phyloP scores from a whole-genome alignment of 306 rosid genomes.

The Corylus heterophylla region DNA sequence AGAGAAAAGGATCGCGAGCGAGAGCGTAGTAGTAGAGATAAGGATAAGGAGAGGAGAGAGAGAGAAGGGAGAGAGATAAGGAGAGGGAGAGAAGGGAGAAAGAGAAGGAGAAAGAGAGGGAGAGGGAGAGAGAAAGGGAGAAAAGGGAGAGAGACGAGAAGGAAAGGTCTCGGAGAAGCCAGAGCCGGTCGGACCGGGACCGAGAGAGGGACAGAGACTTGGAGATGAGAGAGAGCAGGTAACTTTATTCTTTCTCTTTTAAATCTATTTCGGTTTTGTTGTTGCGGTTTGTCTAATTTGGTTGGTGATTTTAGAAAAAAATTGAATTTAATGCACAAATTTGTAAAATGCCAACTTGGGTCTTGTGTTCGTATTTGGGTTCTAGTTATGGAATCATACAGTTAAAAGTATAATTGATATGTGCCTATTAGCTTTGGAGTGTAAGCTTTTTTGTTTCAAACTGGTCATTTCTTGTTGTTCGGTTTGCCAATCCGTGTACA shows the following conservation, averaged over 20 bases:
- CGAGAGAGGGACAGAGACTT: slow-evolving; percentile 67
- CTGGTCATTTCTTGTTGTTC: neutral
- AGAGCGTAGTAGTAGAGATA: slow-evolving; percentile 43
- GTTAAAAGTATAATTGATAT: neutral
- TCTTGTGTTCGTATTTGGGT: neutral
- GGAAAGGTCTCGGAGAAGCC: slow-evolving; percentile 57
- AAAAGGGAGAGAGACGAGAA: slow-evolving; percentile 32
- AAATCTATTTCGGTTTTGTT: neutral
- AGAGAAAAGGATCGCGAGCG: slow-evolving; percentile 38
- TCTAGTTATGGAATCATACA: neutral
- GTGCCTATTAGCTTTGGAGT: neutral
- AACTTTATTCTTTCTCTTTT: neutral
- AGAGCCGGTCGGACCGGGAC: slow-evolving; percentile 58
- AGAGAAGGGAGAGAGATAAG: slow-evolving; percentile 11
- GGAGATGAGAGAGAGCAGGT: slow-evolving; percentile 74
- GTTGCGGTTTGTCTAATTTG: neutral
- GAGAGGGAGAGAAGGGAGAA: slow-evolving; percentile 30
- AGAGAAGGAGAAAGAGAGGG: slow-evolving; percentile 17
- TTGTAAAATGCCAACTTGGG: neutral
- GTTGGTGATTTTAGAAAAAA: neutral
- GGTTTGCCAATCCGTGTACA: neutral
- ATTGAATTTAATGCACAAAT: neutral
- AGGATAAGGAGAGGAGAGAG: slow-evolving; percentile 44
- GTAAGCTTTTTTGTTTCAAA: neutral
- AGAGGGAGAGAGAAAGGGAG: slow-evolving; percentile 22